Base-by-base conservation (phyloP, 1,284 basidiomycete genomes). In the Rhodotorula sp. region DNA sequence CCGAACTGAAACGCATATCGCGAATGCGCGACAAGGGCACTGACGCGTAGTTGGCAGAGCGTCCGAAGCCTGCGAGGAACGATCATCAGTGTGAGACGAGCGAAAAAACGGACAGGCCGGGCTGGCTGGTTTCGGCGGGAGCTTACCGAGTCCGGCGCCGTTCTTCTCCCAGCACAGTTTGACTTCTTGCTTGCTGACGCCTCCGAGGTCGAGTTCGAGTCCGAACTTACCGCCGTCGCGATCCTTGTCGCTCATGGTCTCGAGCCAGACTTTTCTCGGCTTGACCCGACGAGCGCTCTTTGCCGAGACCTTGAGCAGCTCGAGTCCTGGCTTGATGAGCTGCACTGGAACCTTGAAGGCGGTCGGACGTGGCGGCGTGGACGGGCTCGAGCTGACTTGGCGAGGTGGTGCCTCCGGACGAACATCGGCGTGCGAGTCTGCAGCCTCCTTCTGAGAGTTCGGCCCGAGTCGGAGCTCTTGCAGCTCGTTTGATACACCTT, bases 301-400 rank as follows among this genome's bases (percentile, higher is more conserved):
- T 57, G 88, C 87, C 4, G 93, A 92, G 49, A 97, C 89, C 81
- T 98, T 97, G 78, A 90, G 88, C 90, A 98, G 90, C 15, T 77
- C 71, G 26, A 77, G 68, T 7, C 77, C 77, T 2, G 71, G 65
- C 31, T 70, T 69, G 56, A 75, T 64, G 46, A 74, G 71, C 31
- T 59, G 15, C 14, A 58, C 61, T 4, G 75, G 75, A 31, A 76
- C 72, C 21, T n/a, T 18, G 62, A 75, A 75, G 6, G 56, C n/a
- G 15, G 26, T 56, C 54, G 54, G 54, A 29, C 54, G 54, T n/a
- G 51, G 23, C 8, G 51, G 51, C 8, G 51, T 23, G 21, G 21
- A 21, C 3, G 23, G 4, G 20, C 6, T 52, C 51, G 39, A 43
- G 39, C 39, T 43, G 39, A 43, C 39, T 43, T 43, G 39, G 39